Evolutionary conservation across 805 yeast genomes (phyloP), one percentile per base, ranked within the genome.

Genomic region (Dipodascus albidus): DNA sequence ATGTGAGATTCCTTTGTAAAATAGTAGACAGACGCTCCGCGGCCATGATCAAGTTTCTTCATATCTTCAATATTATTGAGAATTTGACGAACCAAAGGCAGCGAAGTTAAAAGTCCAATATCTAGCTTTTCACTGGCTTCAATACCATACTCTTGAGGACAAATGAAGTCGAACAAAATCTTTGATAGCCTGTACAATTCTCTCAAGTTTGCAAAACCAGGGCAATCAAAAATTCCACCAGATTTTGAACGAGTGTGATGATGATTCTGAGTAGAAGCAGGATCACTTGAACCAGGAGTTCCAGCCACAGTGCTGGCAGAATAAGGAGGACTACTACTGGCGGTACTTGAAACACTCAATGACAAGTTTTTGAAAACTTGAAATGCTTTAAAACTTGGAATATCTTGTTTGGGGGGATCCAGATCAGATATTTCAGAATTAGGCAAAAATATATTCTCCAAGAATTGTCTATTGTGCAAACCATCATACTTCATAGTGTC

Each of bases 401-500:
- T 58, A 19, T 60, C 58, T 38, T 51, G 53, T 6, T 47, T 54
- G 3, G 64, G 60, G 21, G 62, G 62, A 41, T 54, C 59, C 44
- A 60, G 48, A 51, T 19, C 64, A n/a, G 61, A 73, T 72, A 69
- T 69, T 11, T 60, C 55, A 9, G 66, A 64, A 48, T 74, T 77
- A 44, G 87, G 88, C 49, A 83, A 76, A 65, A 93, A 93, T 3
- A 91, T 83, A 59, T 81, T 81, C 64, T 85, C 87, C 66, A 93
- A 72, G 65, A 93, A 93, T 33, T 85, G 85, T 53, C 99, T 77
- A 67, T 93, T 93, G 68, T 93, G 99, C 53, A 93, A 75, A 4
- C 98, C 99, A 70, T 93, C 99, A 66, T 87, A 93, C 69, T 93
- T 93, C 96, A 93, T 91, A 1, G 99, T 91, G 69, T 93, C 99